A percentile compares a stretch with the other conserved stretches of the same genome.
Evolutionary conservation across 768 basidiomycete species (phyloP).

Genomic region (Crassisporium funariophilum): DNA sequence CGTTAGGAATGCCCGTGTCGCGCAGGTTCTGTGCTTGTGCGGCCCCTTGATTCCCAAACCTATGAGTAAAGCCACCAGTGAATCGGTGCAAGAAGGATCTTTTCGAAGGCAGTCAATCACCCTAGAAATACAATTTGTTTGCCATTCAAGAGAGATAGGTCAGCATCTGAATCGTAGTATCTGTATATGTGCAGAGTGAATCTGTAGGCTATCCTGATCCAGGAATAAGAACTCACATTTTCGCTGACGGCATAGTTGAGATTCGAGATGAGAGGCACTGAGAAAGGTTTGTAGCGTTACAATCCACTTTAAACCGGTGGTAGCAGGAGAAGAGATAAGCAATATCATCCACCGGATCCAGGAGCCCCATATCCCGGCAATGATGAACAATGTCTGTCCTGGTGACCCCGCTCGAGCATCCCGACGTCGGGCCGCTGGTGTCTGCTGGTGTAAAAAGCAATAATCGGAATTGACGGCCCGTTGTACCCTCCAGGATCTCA

Average conservation of each 20-base stretch:
- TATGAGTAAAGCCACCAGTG: conserved; percentile 17
- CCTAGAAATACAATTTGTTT: conserved; percentile 65
- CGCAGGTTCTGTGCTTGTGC: conserved; percentile 68
- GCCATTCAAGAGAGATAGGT: conserved; percentile 44
- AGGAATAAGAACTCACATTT: conserved; percentile 45
- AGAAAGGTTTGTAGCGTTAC: too few species aligned
- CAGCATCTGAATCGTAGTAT: conserved; percentile 66
- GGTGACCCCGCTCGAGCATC: conserved; percentile 18
- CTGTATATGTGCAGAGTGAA: conserved; percentile 24
- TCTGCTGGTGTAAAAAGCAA: too few species aligned
- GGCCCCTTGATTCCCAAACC: conserved; percentile 68
- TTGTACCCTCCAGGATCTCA: too few species aligned
- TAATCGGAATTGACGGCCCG: background rate
- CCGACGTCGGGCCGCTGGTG: conserved; percentile 9
- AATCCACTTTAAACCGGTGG: too few species aligned
- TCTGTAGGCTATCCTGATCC: background rate
- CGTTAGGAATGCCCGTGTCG: conserved; percentile 63
- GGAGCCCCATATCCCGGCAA: conserved; percentile 1
- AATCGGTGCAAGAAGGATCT: background rate
- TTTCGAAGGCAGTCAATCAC: conserved; percentile 29
- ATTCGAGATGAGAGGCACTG: background rate
- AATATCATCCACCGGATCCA: background rate
- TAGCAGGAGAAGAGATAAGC: conserved; percentile 1
- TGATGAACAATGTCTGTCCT: conserved; percentile 14
- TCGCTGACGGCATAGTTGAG: conserved; percentile 44